phyloP scores from a whole-genome alignment of 345 rosid species.

The Toxicodendron radicans region DNA sequence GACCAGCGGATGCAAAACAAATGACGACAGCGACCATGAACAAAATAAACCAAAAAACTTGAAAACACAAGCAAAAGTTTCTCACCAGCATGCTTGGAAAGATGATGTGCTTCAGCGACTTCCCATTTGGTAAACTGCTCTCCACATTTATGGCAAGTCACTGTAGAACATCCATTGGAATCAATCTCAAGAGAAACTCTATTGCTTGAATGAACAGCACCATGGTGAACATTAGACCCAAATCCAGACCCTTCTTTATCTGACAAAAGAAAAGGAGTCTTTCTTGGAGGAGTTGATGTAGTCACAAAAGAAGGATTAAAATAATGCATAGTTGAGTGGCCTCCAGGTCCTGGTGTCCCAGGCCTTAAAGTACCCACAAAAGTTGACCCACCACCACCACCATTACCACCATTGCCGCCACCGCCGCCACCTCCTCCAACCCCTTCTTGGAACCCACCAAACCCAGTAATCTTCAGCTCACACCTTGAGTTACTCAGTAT shows the following conservation, averaged over 20 bases:
- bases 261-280: constrained; percentile 41
- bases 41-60: neutral
- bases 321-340: constrained; percentile 65
- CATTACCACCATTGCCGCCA: constrained; percentile 17
- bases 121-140: constrained; percentile 90
- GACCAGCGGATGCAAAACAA: constrained; percentile 23
- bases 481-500: constrained; percentile 87
- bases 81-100: constrained; percentile 96
- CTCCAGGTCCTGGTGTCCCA: constrained; percentile 87
- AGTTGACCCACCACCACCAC: constrained; percentile 46
- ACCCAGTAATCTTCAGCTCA: constrained; percentile 92
- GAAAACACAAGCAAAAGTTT: neutral
- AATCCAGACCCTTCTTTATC: constrained; percentile 60
- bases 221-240: constrained; percentile 30
- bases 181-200: constrained; percentile 67
- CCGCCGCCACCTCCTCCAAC: constrained; percentile 23
- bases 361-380: constrained; percentile 85
- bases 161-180: constrained; percentile 48
- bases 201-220: constrained; percentile 40
- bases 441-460: constrained; percentile 60
- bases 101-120: constrained; percentile 96
- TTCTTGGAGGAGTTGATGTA: constrained; percentile 54
- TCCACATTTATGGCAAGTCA: constrained; percentile 96
- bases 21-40: neutral
- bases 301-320: constrained; percentile 63